These are phyloP conservation scores for Clarireedia paspali DNA, from an alignment of 2,329 filamentous ascomycete species.

Conservation along the genomic window DNA sequence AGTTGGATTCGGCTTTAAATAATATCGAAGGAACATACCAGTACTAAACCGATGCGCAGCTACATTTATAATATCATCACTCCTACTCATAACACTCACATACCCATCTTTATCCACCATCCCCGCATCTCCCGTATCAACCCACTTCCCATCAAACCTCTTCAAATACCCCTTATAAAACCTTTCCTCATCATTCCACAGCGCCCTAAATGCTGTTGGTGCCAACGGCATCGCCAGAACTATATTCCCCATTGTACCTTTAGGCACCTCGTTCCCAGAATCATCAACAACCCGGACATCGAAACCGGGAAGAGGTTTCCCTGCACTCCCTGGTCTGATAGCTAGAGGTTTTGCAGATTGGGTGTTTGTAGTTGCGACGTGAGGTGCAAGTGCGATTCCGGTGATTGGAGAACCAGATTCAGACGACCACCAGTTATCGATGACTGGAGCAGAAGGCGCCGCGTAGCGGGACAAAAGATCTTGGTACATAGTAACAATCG, in stretches of 20 bases:
- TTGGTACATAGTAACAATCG: constrained; percentile 76
- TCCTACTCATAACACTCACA: constrained; percentile 54
- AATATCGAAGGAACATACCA: constrained; percentile 41
- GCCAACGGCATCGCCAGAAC: constrained; percentile 76
- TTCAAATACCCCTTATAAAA: constrained; percentile 83
- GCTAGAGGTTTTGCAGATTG: constrained; percentile 38
- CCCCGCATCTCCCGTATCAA: constrained; percentile 88
- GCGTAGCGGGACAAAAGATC: constrained; percentile 60
- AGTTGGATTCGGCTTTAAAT: not conserved
- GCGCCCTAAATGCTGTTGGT: constrained; percentile 75
- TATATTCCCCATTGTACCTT: constrained; percentile 81
- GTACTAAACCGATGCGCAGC: constrained; percentile 87
- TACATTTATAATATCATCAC: constrained; percentile 92
- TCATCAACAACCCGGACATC: constrained; percentile 82
- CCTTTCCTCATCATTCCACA: constrained; percentile 79
- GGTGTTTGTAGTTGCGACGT: constrained; percentile 43
- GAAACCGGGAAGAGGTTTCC: constrained; percentile 87
- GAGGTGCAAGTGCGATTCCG: constrained; percentile 55
- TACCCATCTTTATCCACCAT: constrained; percentile 71
- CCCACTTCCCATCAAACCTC: constrained; percentile 72
- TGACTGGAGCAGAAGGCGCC: constrained; percentile 52
- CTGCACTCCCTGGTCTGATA: constrained; percentile 79
- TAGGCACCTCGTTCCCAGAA: constrained; percentile 60
- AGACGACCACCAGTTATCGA: constrained; percentile 71
- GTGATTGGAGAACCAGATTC: constrained; percentile 64